These are phyloP conservation scores for Annulohypoxylon bovei DNA, from an alignment of 495 filamentous ascomycete genomes.

Conservation along the genomic window DNA sequence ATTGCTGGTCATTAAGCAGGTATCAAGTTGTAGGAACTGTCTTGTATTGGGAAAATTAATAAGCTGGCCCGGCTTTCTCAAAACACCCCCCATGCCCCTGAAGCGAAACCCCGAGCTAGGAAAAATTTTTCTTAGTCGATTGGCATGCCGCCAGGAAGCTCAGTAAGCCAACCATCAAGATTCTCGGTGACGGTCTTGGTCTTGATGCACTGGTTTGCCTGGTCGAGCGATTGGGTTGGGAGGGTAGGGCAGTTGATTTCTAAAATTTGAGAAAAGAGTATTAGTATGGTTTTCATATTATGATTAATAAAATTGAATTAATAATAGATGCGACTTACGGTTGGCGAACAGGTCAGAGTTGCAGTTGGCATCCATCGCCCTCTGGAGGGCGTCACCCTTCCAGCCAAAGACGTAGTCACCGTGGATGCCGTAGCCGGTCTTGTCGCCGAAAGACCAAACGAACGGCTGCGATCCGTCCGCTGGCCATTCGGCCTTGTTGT, in stretches of 20 bases:
- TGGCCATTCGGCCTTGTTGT: slow-evolving; percentile 53
- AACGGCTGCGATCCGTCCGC: slow-evolving; percentile 53
- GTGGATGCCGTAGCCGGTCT: slow-evolving; percentile 53
- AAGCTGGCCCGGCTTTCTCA: background rate
- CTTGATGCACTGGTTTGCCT: slow-evolving; percentile 53
- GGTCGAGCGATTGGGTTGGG: slow-evolving; percentile 47
- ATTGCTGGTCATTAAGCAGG: background rate
- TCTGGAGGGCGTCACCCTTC: slow-evolving; percentile 56
- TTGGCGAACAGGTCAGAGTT: slow-evolving; percentile 49
- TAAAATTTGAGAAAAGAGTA: background rate
- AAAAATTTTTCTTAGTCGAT: slow-evolving; percentile 23
- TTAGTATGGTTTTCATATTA: background rate
- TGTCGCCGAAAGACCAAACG: slow-evolving; percentile 56
- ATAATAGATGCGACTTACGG: background rate
- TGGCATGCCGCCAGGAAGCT: slow-evolving; percentile 48
- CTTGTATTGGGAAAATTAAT: background rate
- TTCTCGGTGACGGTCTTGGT: slow-evolving; percentile 47
- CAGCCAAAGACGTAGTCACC: slow-evolving; percentile 59
- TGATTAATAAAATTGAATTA: too few species aligned
- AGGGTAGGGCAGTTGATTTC: slow-evolving; percentile 53
- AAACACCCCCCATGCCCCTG: background rate
- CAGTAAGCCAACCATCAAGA: slow-evolving; percentile 46
- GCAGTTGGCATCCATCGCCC: slow-evolving; percentile 54
- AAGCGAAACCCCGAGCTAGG: background rate
- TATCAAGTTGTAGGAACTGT: slow-evolving; percentile 5